Base-by-base conservation (phyloP, 1,284 basidiomycete genomes). In the Moniliella sp. region DNA sequence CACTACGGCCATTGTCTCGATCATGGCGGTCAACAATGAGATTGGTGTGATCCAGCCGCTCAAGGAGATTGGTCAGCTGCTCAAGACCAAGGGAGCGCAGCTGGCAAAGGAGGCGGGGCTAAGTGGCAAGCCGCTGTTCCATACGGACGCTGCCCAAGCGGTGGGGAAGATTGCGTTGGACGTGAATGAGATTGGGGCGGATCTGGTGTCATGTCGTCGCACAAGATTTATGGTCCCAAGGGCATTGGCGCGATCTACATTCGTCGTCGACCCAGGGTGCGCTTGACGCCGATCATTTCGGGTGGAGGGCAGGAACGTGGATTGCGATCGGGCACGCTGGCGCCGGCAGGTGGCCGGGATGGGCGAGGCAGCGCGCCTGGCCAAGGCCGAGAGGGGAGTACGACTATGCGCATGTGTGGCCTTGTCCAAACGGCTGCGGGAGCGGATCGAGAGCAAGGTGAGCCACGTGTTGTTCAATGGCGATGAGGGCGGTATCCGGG, bases 11-110 rank as follows among this genome's bases (percentile, higher is more conserved):
- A 64, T 93, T 5, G 75, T 93, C 25, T 91, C 86, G 7, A 78
- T 99, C 61, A 99, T 99, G 91, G 73, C 80, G 3, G 88, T 99
- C 42, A 99, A 99, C 67, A 99, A 99, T 65, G 91, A 99, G 66
- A 97, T 86, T 4, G 91, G 91, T 30, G 86, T 94, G 40, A 91
- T 99, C 41, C 91, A 97, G 60, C 91, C 91, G 1, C 70, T 97
- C 42, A 78, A 79, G 59, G 84, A 94, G 62, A 97, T 99, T 44
- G 88, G 86, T 15, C 70, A 73, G 3, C 69, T 91, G 17, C 61
- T 81, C 32, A 68, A 67, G 50, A 52, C 49, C 21, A 50, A 58
- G 33, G 57, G 55, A 14, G 53, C 73, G 9, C 44, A 75, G 57
- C 74, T 78, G 62, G 71, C 82, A 61, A n/a, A n/a, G n/a, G n/a